phyloP scores from a whole-genome alignment of 805 yeast species.

The Schwanniomyces vanrijiae region DNA sequence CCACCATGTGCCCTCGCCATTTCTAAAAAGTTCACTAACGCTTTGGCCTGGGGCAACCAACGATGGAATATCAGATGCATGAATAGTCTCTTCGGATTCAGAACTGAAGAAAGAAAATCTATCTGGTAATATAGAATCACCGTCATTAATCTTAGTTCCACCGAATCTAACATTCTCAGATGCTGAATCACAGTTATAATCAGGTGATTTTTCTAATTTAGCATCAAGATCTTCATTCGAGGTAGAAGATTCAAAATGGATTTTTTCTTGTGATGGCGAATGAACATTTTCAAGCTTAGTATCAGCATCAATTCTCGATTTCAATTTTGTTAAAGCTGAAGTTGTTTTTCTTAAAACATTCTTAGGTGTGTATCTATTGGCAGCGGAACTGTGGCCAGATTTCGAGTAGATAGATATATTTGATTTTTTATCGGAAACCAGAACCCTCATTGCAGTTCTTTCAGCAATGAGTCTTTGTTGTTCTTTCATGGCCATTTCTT shows the following conservation, averaged over 20 bases:
- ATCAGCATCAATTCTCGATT: constrained; percentile 3
- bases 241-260: constrained; percentile 21
- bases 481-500: constrained; percentile 26
- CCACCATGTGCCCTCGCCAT: constrained; percentile 90
- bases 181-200: constrained; percentile 12
- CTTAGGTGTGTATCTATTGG: constrained; percentile 63
- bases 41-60: constrained; percentile 65
- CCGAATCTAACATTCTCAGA: constrained; percentile 42
- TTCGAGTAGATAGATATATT: constrained; percentile 1
- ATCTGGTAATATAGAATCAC: constrained; percentile 50
- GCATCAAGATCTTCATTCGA: constrained; percentile 18
- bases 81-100: constrained; percentile 82
- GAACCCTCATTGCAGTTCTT: constrained; percentile 15
- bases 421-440: constrained; percentile 12
- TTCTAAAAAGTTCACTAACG: constrained; percentile 66
- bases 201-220: constrained; percentile 7
- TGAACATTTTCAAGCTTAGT: background rate
- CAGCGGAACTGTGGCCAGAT: constrained; percentile 46
- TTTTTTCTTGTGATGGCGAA: constrained; percentile 7
- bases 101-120: constrained; percentile 83
- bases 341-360: constrained; percentile 23
- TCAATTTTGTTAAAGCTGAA: constrained; percentile 5
- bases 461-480: constrained; percentile 27
- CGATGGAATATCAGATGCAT: constrained; percentile 83
- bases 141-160: constrained; percentile 32